Evolutionary conservation across 208 protist genomes (phyloP), one percentile per base, ranked within the genome.

Genomic region (Crithidia acanthocephali): DNA sequence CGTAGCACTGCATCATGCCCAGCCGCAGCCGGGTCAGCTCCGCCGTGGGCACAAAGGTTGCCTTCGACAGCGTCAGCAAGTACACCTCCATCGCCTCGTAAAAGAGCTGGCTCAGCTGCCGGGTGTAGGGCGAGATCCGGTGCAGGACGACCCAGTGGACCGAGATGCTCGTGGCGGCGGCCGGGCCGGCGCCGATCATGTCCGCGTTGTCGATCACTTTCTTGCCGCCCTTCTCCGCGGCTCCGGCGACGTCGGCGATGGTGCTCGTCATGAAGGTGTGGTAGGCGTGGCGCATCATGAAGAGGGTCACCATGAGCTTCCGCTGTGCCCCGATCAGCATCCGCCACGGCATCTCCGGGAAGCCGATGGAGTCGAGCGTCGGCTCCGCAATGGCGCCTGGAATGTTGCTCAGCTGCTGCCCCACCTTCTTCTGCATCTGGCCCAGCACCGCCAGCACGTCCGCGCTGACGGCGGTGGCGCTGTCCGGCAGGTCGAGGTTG

Each of bases 121-220:
- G 76, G 25, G 86, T 80, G 64, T 84, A 66, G 15, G 86, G 85
- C 20, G 82, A 78, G 62, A 96, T 91, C 61, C 88, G 86, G 53
- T 88, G 86, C 61, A 96, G 74, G 44, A 96, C 81, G 15, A 93
- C 88, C 88, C 91, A 96, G 68, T 96, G 91, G 50, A 96, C 88
- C 20, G 86, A 92, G 3, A 93, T 59, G 69, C 47, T 80, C 18
- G 68, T 65, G 30, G 74, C 78, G 22, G 76, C 80, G 10, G 61
- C 61, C 18, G 48, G 59, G 0, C 32, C 52, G 22, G 50, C 61
- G 44, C 64, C 72, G 52, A 50, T 60, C 53, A 47, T 67, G 56
- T 66, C 55, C 16, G 22, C 71, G 25, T 66, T 65, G 45, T 51
- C 63, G 35, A 40, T 23, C 23, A 68, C 48, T 35, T 44, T 68